A percentile compares a stretch with the other conserved stretches of the same genome.
These are phyloP conservation scores for Aspergillus floridensis DNA, from an alignment of 2,329 filamentous ascomycete species.

Conservation along the genomic window DNA sequence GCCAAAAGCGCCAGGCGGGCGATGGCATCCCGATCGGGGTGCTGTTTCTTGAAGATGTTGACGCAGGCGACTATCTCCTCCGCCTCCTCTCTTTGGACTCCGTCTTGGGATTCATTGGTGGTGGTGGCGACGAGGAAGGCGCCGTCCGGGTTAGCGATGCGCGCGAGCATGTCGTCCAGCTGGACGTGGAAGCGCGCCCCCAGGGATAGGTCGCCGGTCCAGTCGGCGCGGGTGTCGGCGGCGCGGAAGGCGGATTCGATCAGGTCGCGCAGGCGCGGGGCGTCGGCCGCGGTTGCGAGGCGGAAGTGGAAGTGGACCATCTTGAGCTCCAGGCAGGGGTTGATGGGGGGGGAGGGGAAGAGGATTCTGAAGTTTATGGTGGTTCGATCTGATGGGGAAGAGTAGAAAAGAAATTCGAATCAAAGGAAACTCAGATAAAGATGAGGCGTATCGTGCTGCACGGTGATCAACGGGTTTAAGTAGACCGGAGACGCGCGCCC, in stretches of 20 bases:
- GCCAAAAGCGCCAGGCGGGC: background rate
- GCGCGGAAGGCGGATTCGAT: conserved; percentile 44
- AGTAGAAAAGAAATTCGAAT: no score
- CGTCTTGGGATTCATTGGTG: background rate
- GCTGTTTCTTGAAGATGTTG: background rate
- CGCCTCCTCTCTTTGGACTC: no score
- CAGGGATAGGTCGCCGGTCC: conserved; percentile 37
- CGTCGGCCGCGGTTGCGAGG: conserved; percentile 39
- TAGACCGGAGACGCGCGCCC: background rate
- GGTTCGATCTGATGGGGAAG: background rate
- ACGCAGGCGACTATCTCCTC: background rate
- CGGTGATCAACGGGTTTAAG: background rate
- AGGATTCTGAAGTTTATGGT: background rate
- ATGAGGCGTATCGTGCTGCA: background rate
- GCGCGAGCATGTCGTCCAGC: conserved; percentile 22
- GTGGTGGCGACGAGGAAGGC: conserved; percentile 26
- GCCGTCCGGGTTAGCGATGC: conserved; percentile 29
- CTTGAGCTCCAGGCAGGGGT: background rate
- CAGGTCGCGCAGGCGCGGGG: conserved; percentile 34
- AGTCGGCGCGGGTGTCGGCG: conserved; percentile 36
- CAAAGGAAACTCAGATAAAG: no score
- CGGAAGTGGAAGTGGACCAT: conserved; percentile 19
- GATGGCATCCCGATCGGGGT: background rate
- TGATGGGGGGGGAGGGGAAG: background rate
- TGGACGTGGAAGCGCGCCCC: conserved; percentile 22